A percentile compares a stretch with the other conserved stretches of the same genome.
Conservation (phyloP, 768 basidiomycete species). For the Lenzites betulinus region DNA sequence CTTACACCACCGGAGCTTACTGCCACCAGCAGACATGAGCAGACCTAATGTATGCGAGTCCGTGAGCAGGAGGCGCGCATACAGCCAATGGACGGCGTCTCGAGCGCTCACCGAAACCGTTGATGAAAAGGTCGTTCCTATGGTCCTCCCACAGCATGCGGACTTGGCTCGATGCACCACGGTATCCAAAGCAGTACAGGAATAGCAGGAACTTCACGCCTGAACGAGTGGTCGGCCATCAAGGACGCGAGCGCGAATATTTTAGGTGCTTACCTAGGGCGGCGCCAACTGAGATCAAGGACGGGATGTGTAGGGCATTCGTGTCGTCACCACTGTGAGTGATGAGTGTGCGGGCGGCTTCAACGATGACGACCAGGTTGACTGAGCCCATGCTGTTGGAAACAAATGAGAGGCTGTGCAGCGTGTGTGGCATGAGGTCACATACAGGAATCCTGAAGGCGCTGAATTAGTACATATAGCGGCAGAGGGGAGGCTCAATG, state of each 20-base stretch:
- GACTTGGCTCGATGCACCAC: slow-evolving; percentile 86
- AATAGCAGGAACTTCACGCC: slow-evolving; percentile 87
- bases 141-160: slow-evolving; percentile 97
- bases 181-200: slow-evolving; percentile 80
- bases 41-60: slow-evolving; percentile 49
- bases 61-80: slow-evolving; percentile 10
- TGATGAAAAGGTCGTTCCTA: slow-evolving; percentile 88
- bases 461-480: background rate
- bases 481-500: background rate
- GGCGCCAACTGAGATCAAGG: slow-evolving; percentile 79
- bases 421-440: background rate
- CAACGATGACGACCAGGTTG: slow-evolving; percentile 89
- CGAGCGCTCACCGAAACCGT: slow-evolving; percentile 59
- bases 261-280: slow-evolving; percentile 63
- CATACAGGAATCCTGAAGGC: slow-evolving; percentile 12
- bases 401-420: background rate
- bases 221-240: slow-evolving; percentile 32
- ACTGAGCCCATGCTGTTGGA: slow-evolving; percentile 80
- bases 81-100: background rate
- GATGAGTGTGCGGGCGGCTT: slow-evolving; percentile 75
- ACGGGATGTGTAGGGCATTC: slow-evolving; percentile 73
- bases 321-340: slow-evolving; percentile 55
- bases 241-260: background rate
- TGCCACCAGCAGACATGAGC: slow-evolving; percentile 82
- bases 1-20: slow-evolving; percentile 81